A percentile compares a stretch with the other conserved stretches of the same genome.
Conservation (phyloP, 257 asterid species). For the Nicotiana paniculata region DNA sequence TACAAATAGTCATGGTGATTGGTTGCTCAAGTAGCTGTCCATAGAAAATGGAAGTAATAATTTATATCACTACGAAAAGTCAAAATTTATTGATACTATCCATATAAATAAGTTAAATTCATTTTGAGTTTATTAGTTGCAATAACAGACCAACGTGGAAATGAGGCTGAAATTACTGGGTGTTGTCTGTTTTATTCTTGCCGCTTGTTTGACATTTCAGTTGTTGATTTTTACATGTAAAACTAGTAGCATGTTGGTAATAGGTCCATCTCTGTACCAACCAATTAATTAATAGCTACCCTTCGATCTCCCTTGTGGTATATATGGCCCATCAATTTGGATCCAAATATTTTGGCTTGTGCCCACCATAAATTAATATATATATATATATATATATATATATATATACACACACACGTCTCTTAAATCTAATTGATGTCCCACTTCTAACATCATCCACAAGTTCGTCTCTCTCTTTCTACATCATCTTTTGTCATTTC, state of each 20-base stretch:
- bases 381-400: too few species aligned
- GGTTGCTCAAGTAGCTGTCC: too few species aligned
- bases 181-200: neutral
- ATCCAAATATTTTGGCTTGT: neutral
- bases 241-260: neutral
- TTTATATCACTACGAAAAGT: too few species aligned
- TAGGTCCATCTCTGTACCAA: neutral
- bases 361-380: neutral
- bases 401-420: too few species aligned
- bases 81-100: too few species aligned
- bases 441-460: conserved; percentile 2
- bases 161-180: neutral
- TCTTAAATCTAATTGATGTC: neutral
- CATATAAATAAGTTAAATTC: too few species aligned
- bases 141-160: too few species aligned
- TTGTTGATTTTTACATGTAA: neutral
- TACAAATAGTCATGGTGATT: too few species aligned
- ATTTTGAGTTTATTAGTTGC: too few species aligned
- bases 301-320: neutral
- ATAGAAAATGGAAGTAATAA: too few species aligned
- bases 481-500: neutral
- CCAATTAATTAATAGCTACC: neutral
- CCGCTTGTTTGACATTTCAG: neutral
- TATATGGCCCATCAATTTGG: neutral
- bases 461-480: neutral